Evolutionary conservation across 129 eudicot genomes (phyloP).

Genomic region (Rutidosis leptorrhynchoides): DNA sequence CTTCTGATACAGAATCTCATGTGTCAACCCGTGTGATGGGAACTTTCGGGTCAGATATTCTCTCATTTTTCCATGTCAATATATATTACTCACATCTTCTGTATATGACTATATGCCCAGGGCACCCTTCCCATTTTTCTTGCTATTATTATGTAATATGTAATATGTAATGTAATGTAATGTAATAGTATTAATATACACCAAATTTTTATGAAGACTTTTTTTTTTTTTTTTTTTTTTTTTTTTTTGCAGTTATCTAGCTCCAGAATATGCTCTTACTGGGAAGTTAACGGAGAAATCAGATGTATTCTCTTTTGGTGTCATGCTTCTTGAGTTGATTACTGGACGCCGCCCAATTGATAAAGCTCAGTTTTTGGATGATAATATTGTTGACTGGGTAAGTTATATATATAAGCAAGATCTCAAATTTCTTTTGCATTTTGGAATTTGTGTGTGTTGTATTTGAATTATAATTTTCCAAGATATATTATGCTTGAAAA

Average conservation of each 20-base stretch:
- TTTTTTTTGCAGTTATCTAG: constrained; percentile 73
- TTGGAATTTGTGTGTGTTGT: background rate
- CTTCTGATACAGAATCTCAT: constrained; percentile 67
- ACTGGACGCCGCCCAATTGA: constrained; percentile 89
- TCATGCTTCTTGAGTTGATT: constrained; percentile 77
- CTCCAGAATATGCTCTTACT: constrained; percentile 83
- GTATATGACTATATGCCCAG: constrained; percentile 13
- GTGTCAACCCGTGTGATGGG: constrained; percentile 81
- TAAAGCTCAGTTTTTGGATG: constrained; percentile 62
- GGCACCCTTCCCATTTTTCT: background rate
- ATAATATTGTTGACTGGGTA: constrained; percentile 79
- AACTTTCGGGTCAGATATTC: constrained; percentile 69
- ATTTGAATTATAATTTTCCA: background rate
- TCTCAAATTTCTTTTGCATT: background rate
- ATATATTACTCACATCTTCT: background rate
- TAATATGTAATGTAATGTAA: too few relatives aligned
- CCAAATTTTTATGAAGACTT: background rate
- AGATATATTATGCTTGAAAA: background rate
- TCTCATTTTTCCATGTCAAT: constrained; percentile 10
- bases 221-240: too few relatives aligned
- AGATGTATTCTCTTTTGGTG: constrained; percentile 87
- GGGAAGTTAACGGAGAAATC: constrained; percentile 80
- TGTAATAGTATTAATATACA: constrained; percentile 7
- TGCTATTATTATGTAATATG: background rate
- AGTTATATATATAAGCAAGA: constrained; percentile 19